Conservation (phyloP, 2,329 filamentous ascomycete genomes). For the Lasiodiplodia theobromae region DNA sequence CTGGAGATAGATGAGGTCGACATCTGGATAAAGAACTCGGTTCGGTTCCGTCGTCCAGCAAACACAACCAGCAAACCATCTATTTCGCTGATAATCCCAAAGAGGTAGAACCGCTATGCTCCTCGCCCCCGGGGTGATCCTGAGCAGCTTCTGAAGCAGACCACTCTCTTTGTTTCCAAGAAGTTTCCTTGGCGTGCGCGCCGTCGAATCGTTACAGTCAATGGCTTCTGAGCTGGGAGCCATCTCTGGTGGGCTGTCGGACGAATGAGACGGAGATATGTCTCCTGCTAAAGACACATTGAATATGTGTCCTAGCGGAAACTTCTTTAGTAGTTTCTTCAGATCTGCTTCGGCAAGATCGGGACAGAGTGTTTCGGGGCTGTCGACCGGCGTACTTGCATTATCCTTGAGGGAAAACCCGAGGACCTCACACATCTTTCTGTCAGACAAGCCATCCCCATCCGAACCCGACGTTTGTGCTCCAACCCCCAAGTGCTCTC, state of each 20-base stretch:
- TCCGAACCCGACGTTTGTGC: neutral
- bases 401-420: constrained; percentile 33
- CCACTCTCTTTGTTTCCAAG: neutral
- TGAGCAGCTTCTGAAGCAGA: constrained; percentile 6
- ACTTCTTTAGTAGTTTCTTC: constrained; percentile 43
- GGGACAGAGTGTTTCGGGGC: constrained; percentile 10
- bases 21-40: constrained; percentile 47
- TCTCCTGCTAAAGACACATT: constrained; percentile 41
- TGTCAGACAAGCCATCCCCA: neutral
- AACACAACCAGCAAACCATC: constrained; percentile 48
- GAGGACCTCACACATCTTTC: constrained; percentile 36
- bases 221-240: neutral
- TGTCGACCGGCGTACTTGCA: constrained; percentile 27
- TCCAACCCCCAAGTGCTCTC: neutral
- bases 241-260: neutral
- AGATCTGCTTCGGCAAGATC: constrained; percentile 41
- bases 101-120: constrained; percentile 49
- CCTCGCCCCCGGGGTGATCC: constrained; percentile 40
- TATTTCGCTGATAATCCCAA: constrained; percentile 48
- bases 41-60: constrained; percentile 48
- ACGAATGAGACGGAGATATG: neutral
- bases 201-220: neutral
- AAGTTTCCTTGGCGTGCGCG: too few relatives aligned
- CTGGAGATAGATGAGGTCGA: constrained; percentile 47
- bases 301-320: constrained; percentile 48